Evolutionary conservation across 2,329 filamentous ascomycete species (phyloP), one percentile per base, ranked within the genome.

Genomic region (Fusarium chlamydosporum): DNA sequence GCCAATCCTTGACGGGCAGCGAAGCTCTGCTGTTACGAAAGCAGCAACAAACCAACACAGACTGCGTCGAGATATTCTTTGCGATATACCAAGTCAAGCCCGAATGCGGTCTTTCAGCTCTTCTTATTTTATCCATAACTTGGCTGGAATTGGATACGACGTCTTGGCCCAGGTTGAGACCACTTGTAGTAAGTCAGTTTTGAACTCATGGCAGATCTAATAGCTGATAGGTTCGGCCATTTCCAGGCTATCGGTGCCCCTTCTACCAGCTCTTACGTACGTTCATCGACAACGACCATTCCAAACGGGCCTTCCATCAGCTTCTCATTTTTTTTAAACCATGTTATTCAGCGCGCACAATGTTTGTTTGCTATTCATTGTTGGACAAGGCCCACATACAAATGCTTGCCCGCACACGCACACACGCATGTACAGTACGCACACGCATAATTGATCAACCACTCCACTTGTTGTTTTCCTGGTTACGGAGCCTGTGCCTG

Each of bases 171-270:
- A 70, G 41, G 48, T 45, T 58, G 56, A 68, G 58, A 40, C 65
- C 62, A 46, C 42, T 62, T 61, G 42, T 15, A 55, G 54, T 59
- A 57, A 61, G 65, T 65, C 45, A 20, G n/a, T 60, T 48, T 45
- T 69, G 40, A 67, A 56, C 53, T 51, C 42, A 45, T 40, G 56
- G 61, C 37, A 48, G 41, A 55, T 59, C 65, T 66, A 23, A 42
- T 38, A 26, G 48, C 41, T 68, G 65, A 69, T 68, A 68, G 66
- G 66, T 37, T 50, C 50, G 65, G 56, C 7, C 56, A 29, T 53
- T 62, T 52, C 65, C 45, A 69, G 27, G 55, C 60, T 38, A 53
- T 65, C 34, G 42, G 45, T 66, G 50, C 34, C 65, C 65, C 55
- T 61, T 61, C 47, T 56, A 43, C 26, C 47, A 65, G 33, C 46